Percentiles rank a stretch among this genome's conserved stretches.
These are phyloP conservation scores for Postia placenta DNA, from an alignment of 768 basidiomycete genomes.

Conservation along the genomic window DNA sequence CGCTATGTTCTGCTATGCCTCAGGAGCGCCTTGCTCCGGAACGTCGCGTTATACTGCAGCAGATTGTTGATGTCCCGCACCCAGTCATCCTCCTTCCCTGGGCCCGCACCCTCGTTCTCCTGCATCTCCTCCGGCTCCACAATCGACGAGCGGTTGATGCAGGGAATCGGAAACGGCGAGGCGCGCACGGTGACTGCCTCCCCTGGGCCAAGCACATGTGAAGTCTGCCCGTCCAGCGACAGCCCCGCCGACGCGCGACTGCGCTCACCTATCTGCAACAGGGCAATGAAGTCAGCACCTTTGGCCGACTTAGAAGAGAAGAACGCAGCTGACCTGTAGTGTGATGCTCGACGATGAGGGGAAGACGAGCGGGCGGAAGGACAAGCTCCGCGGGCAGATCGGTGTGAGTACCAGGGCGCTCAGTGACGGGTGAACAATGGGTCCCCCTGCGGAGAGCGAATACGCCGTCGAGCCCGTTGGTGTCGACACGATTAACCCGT, in stretches of 20 bases:
- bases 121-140: conserved; percentile 32
- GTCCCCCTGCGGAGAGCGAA: conserved; percentile 91
- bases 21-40: conserved; percentile 82
- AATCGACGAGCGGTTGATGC: conserved; percentile 83
- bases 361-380: conserved; percentile 88
- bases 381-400: conserved; percentile 91
- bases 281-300: not conserved
- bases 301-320: not conserved
- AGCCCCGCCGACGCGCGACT: conserved; percentile 85
- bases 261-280: conserved; percentile 68
- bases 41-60: conserved; percentile 91
- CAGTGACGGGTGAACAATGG: conserved; percentile 90
- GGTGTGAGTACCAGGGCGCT: conserved; percentile 89
- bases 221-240: conserved; percentile 89
- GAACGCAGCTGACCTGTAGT: conserved; percentile 64
- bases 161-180: conserved; percentile 87
- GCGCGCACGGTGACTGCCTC: conserved; percentile 83
- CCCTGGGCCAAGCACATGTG: conserved; percentile 75
- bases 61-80: conserved; percentile 95
- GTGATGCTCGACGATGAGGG: conserved; percentile 76
- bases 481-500: conserved; percentile 90
- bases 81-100: conserved; percentile 89
- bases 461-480: conserved; percentile 97
- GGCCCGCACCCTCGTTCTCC: conserved; percentile 57
- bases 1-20: conserved; percentile 64